Base-by-base conservation (phyloP, 495 filamentous ascomycete genomes). In the Aspergillus saccharolyticus region DNA sequence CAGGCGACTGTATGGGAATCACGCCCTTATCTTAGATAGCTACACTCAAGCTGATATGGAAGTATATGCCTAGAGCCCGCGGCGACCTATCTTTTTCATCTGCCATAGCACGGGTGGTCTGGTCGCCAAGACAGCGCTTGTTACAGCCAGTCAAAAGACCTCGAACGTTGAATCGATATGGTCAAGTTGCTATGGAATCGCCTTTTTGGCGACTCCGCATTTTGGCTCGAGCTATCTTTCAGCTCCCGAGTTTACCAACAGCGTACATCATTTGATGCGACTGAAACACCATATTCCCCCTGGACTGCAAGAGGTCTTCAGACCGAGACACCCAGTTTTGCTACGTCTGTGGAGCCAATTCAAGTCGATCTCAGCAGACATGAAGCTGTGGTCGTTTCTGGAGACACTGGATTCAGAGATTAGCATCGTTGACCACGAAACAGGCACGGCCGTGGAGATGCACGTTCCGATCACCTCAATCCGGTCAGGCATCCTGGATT, bases 311-410 rank as follows among this genome's bases (percentile, higher is more conserved):
- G 70, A 78, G 4, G 67, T 81, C 15, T 70, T 87, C 6, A 73
- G 69, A 5, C 66, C 84, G 18, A 76, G 75, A n/a, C 77, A 80
- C 52, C 61, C 69, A 12, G 56, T 67, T 1, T 65, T 87, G 15
- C 63, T 79, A 55, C 64, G 67, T 25, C 69, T 86, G 39, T 79
- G 83, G 15, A 77, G 80, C 12, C 69, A 77, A 21, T 89, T 88
- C 63, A 78, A 78, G 55, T 72, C 78, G 7, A 76, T 85, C 16
- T 80, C 82, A 2, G 78, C 80, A 42, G 85, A 87, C 52, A 73
- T 87, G 45, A 83, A 81, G 48, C 70, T 89, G n/a, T 87, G 83
- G 80, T 82, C 83, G 4, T 85, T 87, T 25, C 80, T 84, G 33
- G 85, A 88, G 63, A 87, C 82, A 0, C 65, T 79, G 3, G 85